Percentiles rank a stretch among this genome's conserved stretches.
Conservation (phyloP, 2,329 filamentous ascomycete genomes). For the Aspergillus quadricinctus region DNA sequence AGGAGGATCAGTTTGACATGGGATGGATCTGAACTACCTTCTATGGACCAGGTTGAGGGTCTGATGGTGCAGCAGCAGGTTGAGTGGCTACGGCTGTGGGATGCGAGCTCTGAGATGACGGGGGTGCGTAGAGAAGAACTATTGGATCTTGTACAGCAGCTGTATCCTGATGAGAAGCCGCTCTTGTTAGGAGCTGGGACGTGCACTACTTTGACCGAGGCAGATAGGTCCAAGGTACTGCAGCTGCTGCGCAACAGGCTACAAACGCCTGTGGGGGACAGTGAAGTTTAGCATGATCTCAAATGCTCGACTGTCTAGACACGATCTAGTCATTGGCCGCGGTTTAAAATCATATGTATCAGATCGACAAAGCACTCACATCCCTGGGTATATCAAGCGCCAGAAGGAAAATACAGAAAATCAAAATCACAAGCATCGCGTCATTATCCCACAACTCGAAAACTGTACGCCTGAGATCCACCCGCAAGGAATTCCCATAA, state of each 20-base stretch:
- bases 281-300: background rate
- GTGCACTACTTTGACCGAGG: constrained; percentile 16
- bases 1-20: constrained; percentile 30
- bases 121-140: constrained; percentile 18
- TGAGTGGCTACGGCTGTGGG: constrained; percentile 29
- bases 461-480: background rate
- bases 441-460: background rate
- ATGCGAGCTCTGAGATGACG: constrained; percentile 7
- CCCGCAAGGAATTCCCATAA: background rate
- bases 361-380: background rate
- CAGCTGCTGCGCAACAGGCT: constrained; percentile 11
- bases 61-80: constrained; percentile 19
- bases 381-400: constrained; percentile 11
- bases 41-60: constrained; percentile 30
- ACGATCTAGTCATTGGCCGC: too few relatives aligned
- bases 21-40: constrained; percentile 31
- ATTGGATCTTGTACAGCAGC: constrained; percentile 24
- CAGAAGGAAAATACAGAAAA: background rate
- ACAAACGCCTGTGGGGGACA: background rate
- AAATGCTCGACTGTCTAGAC: background rate
- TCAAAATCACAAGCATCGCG: background rate
- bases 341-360: background rate
- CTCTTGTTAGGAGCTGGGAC: constrained; percentile 5
- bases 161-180: constrained; percentile 24
- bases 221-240: constrained; percentile 18